These are phyloP conservation scores for Picea sitchensis DNA, from an alignment of 75 land plant genomes.

Conservation along the genomic window DNA sequence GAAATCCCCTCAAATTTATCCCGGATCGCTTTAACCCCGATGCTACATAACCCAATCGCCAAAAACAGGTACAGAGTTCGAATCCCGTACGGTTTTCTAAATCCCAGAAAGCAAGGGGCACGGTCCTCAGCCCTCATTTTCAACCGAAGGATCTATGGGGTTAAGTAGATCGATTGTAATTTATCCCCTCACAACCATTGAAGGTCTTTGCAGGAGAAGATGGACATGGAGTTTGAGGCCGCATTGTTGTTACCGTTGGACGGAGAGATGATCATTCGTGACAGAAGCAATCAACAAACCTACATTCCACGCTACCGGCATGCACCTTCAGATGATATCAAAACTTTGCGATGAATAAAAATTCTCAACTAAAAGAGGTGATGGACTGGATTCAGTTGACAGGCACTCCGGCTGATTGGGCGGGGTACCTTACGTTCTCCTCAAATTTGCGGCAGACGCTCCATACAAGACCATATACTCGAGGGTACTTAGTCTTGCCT, in stretches of 20 bases:
- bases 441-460: no score
- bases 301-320: no score
- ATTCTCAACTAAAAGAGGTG: no score
- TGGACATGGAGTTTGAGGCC: not conserved
- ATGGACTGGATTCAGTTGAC: no score
- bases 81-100: not conserved
- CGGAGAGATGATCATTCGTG: no score
- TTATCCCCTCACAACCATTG: not conserved
- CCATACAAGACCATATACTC: no score
- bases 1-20: not conserved
- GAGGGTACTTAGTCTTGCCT: no score
- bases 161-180: not conserved
- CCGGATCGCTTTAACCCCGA: not conserved
- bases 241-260: not conserved
- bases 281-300: no score
- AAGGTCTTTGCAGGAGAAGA: not conserved
- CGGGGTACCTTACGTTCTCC: no score
- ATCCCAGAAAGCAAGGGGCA: not conserved
- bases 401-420: no score
- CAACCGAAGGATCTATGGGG: not conserved
- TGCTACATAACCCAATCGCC: not conserved
- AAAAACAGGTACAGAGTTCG: not conserved
- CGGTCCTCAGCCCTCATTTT: not conserved
- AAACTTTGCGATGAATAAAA: no score
- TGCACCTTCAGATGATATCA: no score